These are phyloP conservation scores for Saprolegnia diclina DNA, from an alignment of 352 stramenopile genomes.

Conservation along the genomic window DNA sequence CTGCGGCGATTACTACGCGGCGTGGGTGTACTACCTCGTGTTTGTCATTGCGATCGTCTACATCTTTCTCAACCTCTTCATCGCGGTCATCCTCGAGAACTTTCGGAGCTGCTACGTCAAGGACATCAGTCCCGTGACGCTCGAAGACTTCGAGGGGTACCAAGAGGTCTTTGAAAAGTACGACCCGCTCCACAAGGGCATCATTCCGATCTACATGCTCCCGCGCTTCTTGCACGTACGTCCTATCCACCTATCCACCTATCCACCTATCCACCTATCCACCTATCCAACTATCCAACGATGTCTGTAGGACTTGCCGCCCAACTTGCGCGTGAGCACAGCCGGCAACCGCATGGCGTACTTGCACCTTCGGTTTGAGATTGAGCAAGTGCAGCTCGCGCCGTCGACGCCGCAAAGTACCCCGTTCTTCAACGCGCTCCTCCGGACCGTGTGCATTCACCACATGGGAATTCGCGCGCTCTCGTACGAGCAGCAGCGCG, in stretches of 20 bases:
- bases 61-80: constrained; percentile 79
- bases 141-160: constrained; percentile 72
- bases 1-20: constrained; percentile 42
- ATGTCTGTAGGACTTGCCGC: constrained; percentile 40
- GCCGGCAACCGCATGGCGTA: constrained; percentile 46
- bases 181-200: constrained; percentile 46
- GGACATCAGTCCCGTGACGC: constrained; percentile 45
- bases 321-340: constrained; percentile 43
- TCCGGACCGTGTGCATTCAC: constrained; percentile 70
- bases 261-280: too few species aligned
- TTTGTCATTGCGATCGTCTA: constrained; percentile 77
- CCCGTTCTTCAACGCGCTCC: constrained; percentile 71
- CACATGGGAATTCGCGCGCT: constrained; percentile 73
- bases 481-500: constrained; percentile 72
- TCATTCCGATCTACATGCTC: constrained; percentile 64
- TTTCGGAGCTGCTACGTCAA: constrained; percentile 77
- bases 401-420: background rate
- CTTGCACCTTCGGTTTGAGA: constrained; percentile 61
- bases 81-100: constrained; percentile 77
- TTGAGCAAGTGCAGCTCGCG: constrained; percentile 31
- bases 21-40: constrained; percentile 58
- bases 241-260: too few species aligned
- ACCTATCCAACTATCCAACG: too few species aligned
- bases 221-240: constrained; percentile 37
- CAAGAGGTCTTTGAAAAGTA: constrained; percentile 62